These are phyloP conservation scores for Microascus cirrosus DNA, from an alignment of 2,329 filamentous ascomycete genomes.

Conservation along the genomic window DNA sequence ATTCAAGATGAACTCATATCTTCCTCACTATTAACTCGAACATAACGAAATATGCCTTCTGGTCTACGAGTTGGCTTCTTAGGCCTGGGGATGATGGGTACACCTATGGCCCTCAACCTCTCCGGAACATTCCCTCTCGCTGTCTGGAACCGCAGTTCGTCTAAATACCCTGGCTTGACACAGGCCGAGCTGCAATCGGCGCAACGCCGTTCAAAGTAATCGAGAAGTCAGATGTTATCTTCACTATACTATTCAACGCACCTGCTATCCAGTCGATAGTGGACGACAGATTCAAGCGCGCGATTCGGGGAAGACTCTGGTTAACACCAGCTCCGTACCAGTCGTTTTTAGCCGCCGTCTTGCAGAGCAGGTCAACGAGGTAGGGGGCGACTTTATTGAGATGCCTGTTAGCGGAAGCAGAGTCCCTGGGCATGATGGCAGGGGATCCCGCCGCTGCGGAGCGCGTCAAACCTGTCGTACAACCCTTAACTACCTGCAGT, in stretches of 20 bases:
- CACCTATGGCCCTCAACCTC: conserved; percentile 20
- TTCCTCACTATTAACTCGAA: too few relatives aligned
- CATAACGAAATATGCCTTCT: neutral
- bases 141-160: conserved; percentile 18
- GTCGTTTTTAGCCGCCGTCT: conserved; percentile 14
- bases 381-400: conserved; percentile 18
- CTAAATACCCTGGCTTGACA: conserved; percentile 13
- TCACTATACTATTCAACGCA: conserved; percentile 19
- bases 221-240: conserved; percentile 16
- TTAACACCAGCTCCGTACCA: conserved; percentile 19
- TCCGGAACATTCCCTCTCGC: conserved; percentile 13
- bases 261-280: conserved; percentile 14
- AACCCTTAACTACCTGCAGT: conserved; percentile 17
- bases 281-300: conserved; percentile 10
- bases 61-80: conserved; percentile 16
- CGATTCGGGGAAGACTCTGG: conserved; percentile 16
- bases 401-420: conserved; percentile 23
- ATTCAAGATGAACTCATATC: too few relatives aligned
- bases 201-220: conserved; percentile 13
- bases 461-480: conserved; percentile 11
- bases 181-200: conserved; percentile 12
- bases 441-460: conserved; percentile 14
- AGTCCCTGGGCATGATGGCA: conserved; percentile 20
- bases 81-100: conserved; percentile 19
- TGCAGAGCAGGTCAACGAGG: conserved; percentile 10